Base-by-base conservation (phyloP, 2,329 filamentous ascomycete genomes). In the Paecilomyces sp. region DNA sequence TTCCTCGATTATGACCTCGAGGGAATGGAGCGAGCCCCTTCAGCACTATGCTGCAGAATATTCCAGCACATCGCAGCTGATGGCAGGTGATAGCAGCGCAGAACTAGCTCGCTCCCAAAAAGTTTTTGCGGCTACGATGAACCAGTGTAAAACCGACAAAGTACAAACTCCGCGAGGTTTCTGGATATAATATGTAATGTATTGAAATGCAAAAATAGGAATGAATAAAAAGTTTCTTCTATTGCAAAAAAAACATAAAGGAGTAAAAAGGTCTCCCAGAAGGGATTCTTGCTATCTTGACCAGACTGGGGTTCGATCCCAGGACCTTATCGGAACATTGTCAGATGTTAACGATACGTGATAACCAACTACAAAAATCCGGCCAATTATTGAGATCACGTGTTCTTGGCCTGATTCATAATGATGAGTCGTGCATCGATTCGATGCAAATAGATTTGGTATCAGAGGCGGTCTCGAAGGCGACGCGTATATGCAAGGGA, bases 331-430 rank as follows among this genome's bases (percentile, higher is more conserved):
- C 41, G 15, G 41, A 41, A 41, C 36, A 41, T 41, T 41, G n/a
- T 41, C 36, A 41, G n/a, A 41, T 72, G 70, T 72, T 70, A 72
- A 71, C 67, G 69, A 71, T 68, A 71, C 67, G 70, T 71, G 70
- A 71, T 71, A 68, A 72, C 67, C 69, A 69, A 69, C 68, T 71
- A 71, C 68, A n/a, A n/a, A n/a, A n/a, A n/a, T 68, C 67, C 51
- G 51, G 22, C 51, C 51, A 30, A 18, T 47, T 22, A 15, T 47
- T 47, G n/a, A 41, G n/a, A 47, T 47, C 41, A 47, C 41, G 41
- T 47, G 41, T n/a, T 47, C 13, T n/a, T 1, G 1, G 2, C 5
- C 4, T 5, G 15, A 0, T 47, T 47, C 36, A 18, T 47, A 8
- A 47, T 7, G n/a, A 7, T 6, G 5, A 18, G 5, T 2, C 11